Evolutionary conservation across 2,329 filamentous ascomycete genomes (phyloP), one percentile per base, ranked within the genome.

Genomic region (Fusarium sp.): DNA sequence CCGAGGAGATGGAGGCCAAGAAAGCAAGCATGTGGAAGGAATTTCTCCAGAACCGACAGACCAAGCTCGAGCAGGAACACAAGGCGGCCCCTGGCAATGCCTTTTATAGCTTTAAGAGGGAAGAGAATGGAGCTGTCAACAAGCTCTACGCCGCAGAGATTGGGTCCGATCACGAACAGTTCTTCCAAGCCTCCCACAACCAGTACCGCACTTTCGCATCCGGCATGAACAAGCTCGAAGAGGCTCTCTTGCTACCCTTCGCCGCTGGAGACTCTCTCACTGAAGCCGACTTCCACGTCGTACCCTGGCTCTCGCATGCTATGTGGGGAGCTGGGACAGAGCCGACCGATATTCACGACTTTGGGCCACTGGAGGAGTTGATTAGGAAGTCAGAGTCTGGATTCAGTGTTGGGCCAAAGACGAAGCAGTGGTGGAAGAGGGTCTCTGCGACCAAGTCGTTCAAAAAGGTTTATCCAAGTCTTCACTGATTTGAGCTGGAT

Each of bases 251-350:
- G 5, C 67, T 74, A 2, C 73, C 72, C 2, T 75, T 62, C 20
- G 73, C 73, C 22, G 70, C 70, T 5, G 73, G 73, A 17, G 46
- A 67, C 14, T n/a, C 35, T 9, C 11, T 74, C 31, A 65, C 72
- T 6, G 71, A 75, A 53, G 71, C 72, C 17, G 72, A 75, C 16
- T 64, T 72, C 12, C 72, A 75, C 24, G 49, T 62, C 17, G 62
- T 64, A n/a, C 60, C 69, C 22, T 74, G 66, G 70, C 56, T 74
- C n/a, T 46, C 74, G 2, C 72, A 76, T 27, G 71, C 71, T 24
- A 64, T 75, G 49, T 17, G n/a, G 31, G 64, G 64, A 20, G 64
- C 64, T 5, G 57, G 36, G 4, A 66, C 64, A n/a, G 31, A 62
- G 8, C 57, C 46, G 3, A 46, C 29, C 24, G 38, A 66, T 22